phyloP scores from a whole-genome alignment of 192 early-diverging fungal species.

The Nowakowskiella sp. region DNA sequence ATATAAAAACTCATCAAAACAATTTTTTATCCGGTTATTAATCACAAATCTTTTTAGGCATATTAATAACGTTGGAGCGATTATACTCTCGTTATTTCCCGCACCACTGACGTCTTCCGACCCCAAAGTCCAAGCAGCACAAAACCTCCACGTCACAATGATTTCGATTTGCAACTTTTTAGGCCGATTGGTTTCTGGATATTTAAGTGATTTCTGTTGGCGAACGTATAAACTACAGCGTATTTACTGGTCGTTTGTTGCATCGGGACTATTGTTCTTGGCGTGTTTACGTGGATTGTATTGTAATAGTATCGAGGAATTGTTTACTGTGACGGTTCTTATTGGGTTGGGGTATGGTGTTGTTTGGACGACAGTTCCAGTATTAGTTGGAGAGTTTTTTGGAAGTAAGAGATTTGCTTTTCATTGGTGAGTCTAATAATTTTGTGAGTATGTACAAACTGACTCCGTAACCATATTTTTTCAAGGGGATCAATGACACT shows the following conservation, averaged over 20 bases:
- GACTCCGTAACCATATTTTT: no score
- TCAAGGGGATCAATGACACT: constrained; percentile 9
- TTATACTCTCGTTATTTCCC: constrained; percentile 18
- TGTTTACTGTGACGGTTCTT: neutral
- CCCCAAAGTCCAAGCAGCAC: constrained; percentile 7
- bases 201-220: constrained; percentile 16
- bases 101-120: neutral
- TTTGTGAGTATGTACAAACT: no score
- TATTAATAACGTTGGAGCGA: constrained; percentile 23
- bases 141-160: constrained; percentile 25
- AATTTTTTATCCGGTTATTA: neutral
- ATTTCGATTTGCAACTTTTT: constrained; percentile 27
- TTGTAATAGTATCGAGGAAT: neutral
- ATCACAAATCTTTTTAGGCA: neutral
- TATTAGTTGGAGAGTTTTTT: constrained; percentile 14
- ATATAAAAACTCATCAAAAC: constrained; percentile 35
- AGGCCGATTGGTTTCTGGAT: constrained; percentile 27
- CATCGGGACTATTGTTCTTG: constrained; percentile 5
- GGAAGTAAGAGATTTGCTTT: constrained; percentile 5
- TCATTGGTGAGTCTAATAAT: constrained; percentile 10
- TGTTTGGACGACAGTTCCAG: constrained; percentile 11
- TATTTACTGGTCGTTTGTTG: constrained; percentile 10
- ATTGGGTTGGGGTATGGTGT: constrained; percentile 31
- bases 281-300: neutral
- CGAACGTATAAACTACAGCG: constrained; percentile 7